Conservation (phyloP, 2,329 filamentous ascomycete species). For the Phialemoniopsis sp. region DNA sequence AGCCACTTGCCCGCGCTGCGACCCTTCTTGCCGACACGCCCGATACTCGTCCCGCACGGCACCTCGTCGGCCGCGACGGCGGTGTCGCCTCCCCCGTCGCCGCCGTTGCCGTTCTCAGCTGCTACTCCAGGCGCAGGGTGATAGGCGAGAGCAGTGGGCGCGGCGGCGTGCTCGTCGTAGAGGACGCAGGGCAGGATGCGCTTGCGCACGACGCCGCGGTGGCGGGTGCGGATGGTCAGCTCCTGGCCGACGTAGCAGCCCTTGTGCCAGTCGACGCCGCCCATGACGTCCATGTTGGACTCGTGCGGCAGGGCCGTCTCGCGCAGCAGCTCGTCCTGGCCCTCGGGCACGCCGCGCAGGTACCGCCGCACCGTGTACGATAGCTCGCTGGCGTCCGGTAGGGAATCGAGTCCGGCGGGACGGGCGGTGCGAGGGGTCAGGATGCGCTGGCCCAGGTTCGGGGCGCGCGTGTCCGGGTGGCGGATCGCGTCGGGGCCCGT, state of each 20-base stretch:
- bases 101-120: constrained; percentile 8
- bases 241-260: constrained; percentile 98
- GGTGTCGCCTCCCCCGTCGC: constrained; percentile 15
- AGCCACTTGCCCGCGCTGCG: constrained; percentile 81
- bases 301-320: constrained; percentile 79
- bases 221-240: constrained; percentile 90
- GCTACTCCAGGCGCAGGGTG: constrained; percentile 17
- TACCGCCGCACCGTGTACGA: constrained; percentile 76
- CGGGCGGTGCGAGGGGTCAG: constrained; percentile 16
- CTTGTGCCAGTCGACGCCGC: constrained; percentile 87
- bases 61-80: constrained; percentile 27
- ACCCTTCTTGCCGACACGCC: constrained; percentile 49
- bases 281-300: constrained; percentile 81
- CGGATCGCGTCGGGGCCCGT: constrained; percentile 21
- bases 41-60: constrained; percentile 44
- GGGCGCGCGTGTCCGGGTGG: constrained; percentile 44
- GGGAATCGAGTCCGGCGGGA: constrained; percentile 4
- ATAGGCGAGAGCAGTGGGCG: constrained; percentile 42
- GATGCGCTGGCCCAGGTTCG: constrained; percentile 51
- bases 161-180: constrained; percentile 46
- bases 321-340: constrained; percentile 69
- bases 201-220: constrained; percentile 91
- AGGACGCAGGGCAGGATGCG: constrained; percentile 77
- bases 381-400: constrained; percentile 36
- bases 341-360: constrained; percentile 78